These are phyloP conservation scores for Rhynchosporium secalis DNA, from an alignment of 2,329 filamentous ascomycete species.

Conservation along the genomic window DNA sequence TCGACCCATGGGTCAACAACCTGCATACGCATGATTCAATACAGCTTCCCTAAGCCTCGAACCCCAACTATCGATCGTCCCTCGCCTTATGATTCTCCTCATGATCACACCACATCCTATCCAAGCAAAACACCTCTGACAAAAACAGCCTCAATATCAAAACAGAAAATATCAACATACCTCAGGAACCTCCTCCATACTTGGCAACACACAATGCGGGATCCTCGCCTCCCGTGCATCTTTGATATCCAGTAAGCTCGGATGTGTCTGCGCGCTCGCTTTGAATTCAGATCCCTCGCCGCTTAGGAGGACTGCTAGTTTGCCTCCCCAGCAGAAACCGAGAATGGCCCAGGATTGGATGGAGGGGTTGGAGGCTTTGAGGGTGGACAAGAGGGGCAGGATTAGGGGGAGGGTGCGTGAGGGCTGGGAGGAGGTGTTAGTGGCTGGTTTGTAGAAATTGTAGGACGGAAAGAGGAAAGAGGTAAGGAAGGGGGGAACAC, in stretches of 20 bases:
- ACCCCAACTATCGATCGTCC: no score
- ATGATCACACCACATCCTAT: background rate
- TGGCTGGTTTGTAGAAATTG: background rate
- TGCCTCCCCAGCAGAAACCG: conserved; percentile 69
- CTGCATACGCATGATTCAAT: conserved; percentile 46
- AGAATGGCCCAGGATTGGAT: conserved; percentile 31
- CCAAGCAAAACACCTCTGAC: background rate
- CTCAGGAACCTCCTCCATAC: conserved; percentile 56
- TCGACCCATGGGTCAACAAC: conserved; percentile 40
- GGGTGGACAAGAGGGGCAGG: conserved; percentile 15
- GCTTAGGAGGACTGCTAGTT: conserved; percentile 58
- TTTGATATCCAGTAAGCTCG: conserved; percentile 60
- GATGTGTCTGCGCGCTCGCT: conserved; percentile 53
- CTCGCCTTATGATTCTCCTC: background rate
- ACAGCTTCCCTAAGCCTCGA: conserved; percentile 34
- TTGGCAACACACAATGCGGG: conserved; percentile 62
- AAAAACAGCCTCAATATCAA: background rate
- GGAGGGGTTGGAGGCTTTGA: conserved; percentile 20
- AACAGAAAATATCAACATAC: conserved; percentile 24
- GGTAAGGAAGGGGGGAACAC: background rate
- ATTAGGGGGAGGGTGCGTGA: conserved; percentile 21
- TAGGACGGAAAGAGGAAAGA: background rate
- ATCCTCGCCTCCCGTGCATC: conserved; percentile 61
- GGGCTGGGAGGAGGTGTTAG: background rate
- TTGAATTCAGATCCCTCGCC: conserved; percentile 56